Conservation (phyloP, 345 rosid species). For the Eucalyptus marginata region DNA sequence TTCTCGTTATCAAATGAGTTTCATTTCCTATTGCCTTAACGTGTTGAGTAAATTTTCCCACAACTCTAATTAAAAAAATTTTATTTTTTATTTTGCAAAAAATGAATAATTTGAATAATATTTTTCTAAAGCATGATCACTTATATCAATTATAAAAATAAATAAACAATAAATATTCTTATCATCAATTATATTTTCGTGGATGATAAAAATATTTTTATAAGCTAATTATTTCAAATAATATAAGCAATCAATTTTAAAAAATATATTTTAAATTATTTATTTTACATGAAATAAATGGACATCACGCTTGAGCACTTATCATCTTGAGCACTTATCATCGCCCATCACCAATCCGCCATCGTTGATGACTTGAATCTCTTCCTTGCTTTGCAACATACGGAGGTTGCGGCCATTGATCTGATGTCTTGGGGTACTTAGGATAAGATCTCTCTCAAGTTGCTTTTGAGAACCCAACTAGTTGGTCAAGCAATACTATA, state of each 20-base stretch:
- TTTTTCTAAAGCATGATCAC: too few species aligned
- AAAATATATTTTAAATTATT: too few species aligned
- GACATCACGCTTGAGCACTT: neutral
- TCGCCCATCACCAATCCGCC: neutral
- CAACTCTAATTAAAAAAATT: neutral
- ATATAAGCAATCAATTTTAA: too few species aligned
- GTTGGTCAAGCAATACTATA: neutral
- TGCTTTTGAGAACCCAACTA: neutral
- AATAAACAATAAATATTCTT: too few species aligned
- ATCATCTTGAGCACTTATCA: rapidly evolving
- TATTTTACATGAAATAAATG: too few species aligned
- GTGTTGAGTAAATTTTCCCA: neutral
- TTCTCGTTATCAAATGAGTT: neutral
- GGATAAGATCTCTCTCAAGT: neutral
- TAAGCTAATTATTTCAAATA: neutral
- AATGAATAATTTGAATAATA: too few species aligned
- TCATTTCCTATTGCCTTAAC: neutral
- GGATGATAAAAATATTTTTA: too few species aligned
- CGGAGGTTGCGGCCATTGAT: neutral
- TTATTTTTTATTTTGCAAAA: neutral
- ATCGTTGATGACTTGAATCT: neutral
- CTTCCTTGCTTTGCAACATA: neutral
- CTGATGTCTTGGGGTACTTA: too few species aligned
- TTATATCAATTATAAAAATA: too few species aligned
- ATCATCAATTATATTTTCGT: too few species aligned